Conservation (phyloP, 345 rosid genomes). For the Aquilaria yunnanensis region DNA sequence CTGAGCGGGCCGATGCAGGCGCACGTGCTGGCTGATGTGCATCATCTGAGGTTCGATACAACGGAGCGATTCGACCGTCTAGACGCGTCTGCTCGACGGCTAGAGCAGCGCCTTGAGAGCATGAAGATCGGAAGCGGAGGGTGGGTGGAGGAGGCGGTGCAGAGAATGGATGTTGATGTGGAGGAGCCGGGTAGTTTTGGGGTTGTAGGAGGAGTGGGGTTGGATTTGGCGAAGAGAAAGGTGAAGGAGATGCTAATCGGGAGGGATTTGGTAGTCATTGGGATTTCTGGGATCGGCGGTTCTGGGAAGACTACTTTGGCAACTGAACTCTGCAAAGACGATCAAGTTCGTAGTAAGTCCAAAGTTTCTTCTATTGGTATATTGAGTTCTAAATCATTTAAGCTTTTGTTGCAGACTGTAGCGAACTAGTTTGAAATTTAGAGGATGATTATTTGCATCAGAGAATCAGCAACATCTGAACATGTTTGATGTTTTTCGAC, state of each 20-base stretch:
- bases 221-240: slow-evolving; percentile 59
- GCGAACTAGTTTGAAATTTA: background rate
- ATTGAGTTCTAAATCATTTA: background rate
- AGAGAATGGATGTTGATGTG: slow-evolving; percentile 39
- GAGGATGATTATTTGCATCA: background rate
- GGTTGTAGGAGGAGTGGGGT: slow-evolving; percentile 36
- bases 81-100: slow-evolving; percentile 29
- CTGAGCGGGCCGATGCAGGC: slow-evolving; percentile 35
- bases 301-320: slow-evolving; percentile 92
- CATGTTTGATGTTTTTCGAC: too few species aligned
- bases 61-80: slow-evolving; percentile 46
- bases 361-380: background rate
- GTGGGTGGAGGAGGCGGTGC: slow-evolving; percentile 51
- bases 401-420: background rate
- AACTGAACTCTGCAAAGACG: slow-evolving; percentile 51
- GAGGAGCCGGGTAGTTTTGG: slow-evolving; percentile 29
- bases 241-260: slow-evolving; percentile 71
- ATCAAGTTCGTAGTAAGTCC: slow-evolving; percentile 53
- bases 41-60: slow-evolving; percentile 34
- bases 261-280: slow-evolving; percentile 30
- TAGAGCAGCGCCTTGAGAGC: slow-evolving; percentile 46
- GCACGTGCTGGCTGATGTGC: slow-evolving; percentile 62
- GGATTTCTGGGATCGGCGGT: slow-evolving; percentile 81
- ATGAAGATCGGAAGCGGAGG: slow-evolving; percentile 70
- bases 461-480: background rate